Conservation (phyloP, 768 basidiomycete genomes). For the Mycena indigotica region DNA sequence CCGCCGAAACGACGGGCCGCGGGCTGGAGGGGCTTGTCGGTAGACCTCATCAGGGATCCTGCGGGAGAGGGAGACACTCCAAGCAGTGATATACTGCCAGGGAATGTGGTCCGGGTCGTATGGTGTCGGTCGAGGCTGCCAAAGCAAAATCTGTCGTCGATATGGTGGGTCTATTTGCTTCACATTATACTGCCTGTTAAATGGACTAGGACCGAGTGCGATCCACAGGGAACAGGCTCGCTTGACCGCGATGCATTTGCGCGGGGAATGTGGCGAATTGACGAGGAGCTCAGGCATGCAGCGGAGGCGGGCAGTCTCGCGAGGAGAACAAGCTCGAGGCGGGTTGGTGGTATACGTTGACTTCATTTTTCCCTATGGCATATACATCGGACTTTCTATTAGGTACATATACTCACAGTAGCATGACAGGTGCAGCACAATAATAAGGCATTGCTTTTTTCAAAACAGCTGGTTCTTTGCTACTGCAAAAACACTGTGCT, state of each 20-base stretch:
- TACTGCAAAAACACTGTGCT: too few relatives aligned
- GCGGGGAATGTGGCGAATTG: slow-evolving; percentile 84
- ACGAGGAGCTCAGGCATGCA: slow-evolving; percentile 74
- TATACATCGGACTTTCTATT: too few relatives aligned
- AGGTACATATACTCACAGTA: too few relatives aligned
- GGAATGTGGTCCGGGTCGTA: slow-evolving; percentile 11
- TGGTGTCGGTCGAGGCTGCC: slow-evolving; percentile 18
- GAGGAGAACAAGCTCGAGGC: slow-evolving; percentile 1
- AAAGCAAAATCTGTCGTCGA: slow-evolving; percentile 45
- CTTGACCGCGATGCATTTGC: slow-evolving; percentile 69
- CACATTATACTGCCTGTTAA: slow-evolving; percentile 1
- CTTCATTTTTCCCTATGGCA: too few relatives aligned
- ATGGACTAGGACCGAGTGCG: slow-evolving; percentile 66
- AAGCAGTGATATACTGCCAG: slow-evolving; percentile 14
- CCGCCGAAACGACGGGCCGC: slow-evolving; percentile 51
- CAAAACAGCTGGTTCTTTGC: too few relatives aligned
- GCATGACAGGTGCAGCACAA: too few relatives aligned
- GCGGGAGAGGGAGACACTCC: slow-evolving; percentile 30
- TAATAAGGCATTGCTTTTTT: too few relatives aligned
- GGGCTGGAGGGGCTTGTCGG: slow-evolving; percentile 75
- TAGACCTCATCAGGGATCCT: slow-evolving; percentile 59
- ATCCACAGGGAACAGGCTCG: slow-evolving; percentile 54
- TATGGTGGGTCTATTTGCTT: slow-evolving; percentile 56
- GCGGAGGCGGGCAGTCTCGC: not conserved
- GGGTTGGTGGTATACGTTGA: not conserved